These are phyloP conservation scores for Apiotrichum sp. DNA, from an alignment of 1,284 basidiomycete genomes.

Conservation along the genomic window DNA sequence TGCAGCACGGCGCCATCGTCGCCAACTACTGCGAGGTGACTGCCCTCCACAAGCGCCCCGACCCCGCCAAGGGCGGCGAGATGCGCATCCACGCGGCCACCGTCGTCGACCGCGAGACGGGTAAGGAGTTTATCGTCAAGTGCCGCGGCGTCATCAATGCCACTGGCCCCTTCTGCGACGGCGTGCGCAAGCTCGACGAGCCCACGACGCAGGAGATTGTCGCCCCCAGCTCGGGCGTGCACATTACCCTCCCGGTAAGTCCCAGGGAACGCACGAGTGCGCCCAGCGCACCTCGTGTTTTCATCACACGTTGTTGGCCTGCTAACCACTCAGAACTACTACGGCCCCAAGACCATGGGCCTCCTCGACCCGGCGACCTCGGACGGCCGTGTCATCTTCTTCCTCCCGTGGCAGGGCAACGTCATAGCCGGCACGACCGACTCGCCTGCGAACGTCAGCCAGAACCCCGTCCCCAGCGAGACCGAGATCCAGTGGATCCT, in stretches of 20 bases:
- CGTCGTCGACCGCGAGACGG: conserved; percentile 72
- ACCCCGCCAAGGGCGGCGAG: conserved; percentile 50
- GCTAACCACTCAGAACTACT: conserved; percentile 63
- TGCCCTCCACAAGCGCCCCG: conserved; percentile 61
- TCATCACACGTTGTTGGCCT: not conserved
- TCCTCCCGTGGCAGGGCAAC: conserved; percentile 97
- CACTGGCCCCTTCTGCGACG: conserved; percentile 89
- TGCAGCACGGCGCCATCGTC: conserved; percentile 82
- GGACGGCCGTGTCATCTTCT: conserved; percentile 97
- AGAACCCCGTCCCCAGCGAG: conserved; percentile 78
- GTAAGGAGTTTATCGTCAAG: conserved; percentile 69
- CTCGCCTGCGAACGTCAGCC: conserved; percentile 67
- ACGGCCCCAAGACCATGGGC: conserved; percentile 91
- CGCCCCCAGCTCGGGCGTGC: conserved; percentile 84
- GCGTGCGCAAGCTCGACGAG: conserved; percentile 78
- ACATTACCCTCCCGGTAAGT: conserved; percentile 77
- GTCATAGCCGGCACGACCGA: conserved; percentile 98
- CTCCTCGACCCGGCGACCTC: conserved; percentile 91
- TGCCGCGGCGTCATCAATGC: conserved; percentile 95
- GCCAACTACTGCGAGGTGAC: conserved; percentile 89
- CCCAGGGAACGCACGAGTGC: too few relatives aligned
- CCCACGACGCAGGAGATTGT: conserved; percentile 79
- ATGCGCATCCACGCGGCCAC: conserved; percentile 67
- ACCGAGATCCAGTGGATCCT: conserved; percentile 96
- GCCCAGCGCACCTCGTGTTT: not conserved